Conservation (phyloP, 768 basidiomycete genomes). For the Chlorophyllum brunneum region DNA sequence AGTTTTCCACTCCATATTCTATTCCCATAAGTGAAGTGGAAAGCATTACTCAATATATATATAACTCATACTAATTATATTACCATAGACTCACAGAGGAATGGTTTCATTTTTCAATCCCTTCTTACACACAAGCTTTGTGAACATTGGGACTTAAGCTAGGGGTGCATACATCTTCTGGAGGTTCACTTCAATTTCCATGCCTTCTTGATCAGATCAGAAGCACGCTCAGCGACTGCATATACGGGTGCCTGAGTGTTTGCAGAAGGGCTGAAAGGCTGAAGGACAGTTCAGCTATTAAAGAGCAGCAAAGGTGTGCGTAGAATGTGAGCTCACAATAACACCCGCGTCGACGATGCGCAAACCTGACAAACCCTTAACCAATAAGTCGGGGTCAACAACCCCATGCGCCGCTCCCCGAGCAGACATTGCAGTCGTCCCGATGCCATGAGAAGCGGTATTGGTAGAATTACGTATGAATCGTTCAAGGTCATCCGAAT, state of each 20-base stretch:
- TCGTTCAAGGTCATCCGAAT: constrained; percentile 14
- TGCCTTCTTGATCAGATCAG: constrained; percentile 5
- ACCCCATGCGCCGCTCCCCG: constrained; percentile 21
- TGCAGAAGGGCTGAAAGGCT: constrained; percentile 6
- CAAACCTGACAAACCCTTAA: constrained; percentile 23
- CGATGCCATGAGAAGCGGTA: constrained; percentile 18
- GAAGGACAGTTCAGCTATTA: too few relatives aligned
- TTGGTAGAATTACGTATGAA: constrained; percentile 12
- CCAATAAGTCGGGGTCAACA: constrained; percentile 25
- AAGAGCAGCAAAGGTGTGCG: not conserved
- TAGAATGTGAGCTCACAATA: constrained; percentile 16
- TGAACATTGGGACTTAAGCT: too few relatives aligned
- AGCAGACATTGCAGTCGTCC: constrained; percentile 21
- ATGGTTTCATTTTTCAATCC: too few relatives aligned
- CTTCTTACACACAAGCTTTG: too few relatives aligned
- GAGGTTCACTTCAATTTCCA: constrained; percentile 4
- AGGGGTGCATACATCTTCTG: too few relatives aligned
- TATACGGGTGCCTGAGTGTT: constrained; percentile 7
- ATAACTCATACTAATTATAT: too few relatives aligned
- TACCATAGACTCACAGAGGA: too few relatives aligned
- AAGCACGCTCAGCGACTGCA: constrained; percentile 6
- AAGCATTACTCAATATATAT: too few relatives aligned
- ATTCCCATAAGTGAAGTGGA: too few relatives aligned
- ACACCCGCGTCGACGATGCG: constrained; percentile 26
- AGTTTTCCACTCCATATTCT: too few relatives aligned